Evolutionary conservation across 345 rosid species (phyloP).

Genomic region (Nasturtium officinale): DNA sequence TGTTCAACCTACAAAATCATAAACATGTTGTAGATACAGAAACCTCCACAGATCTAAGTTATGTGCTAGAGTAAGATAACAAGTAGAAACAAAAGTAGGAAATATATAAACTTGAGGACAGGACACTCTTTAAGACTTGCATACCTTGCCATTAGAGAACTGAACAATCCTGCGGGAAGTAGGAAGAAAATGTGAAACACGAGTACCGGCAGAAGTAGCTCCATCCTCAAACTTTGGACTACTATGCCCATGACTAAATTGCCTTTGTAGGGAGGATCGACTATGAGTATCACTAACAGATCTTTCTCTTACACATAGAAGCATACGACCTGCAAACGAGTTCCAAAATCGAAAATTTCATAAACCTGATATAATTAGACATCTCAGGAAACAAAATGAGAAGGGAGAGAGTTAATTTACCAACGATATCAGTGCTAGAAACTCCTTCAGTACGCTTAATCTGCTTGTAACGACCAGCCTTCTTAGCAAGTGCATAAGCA

Average conservation of each 20-base stretch:
- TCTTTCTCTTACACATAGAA: conserved; percentile 57
- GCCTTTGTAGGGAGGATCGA: conserved; percentile 45
- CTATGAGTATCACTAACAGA: conserved; percentile 41
- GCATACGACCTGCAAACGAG: conserved; percentile 71
- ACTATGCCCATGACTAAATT: conserved; percentile 45
- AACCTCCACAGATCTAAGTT: conserved; percentile 7
- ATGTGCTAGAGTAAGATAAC: not conserved
- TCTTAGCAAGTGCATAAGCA: conserved; percentile 91
- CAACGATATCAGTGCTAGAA: conserved; percentile 98
- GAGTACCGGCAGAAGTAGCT: conserved; percentile 42
- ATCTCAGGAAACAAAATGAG: not conserved
- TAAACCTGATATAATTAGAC: conserved; percentile 5
- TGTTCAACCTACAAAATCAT: conserved; percentile 18
- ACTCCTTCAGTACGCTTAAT: conserved; percentile 98
- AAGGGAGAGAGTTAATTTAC: conserved; percentile 44
- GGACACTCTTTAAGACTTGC: conserved; percentile 13
- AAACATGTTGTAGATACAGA: not conserved
- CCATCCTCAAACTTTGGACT: conserved; percentile 44
- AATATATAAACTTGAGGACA: not conserved
- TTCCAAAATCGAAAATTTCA: no score
- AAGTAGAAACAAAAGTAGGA: not conserved
- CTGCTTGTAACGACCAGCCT: conserved; percentile 91
- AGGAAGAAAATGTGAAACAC: conserved; percentile 80
- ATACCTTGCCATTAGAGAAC: conserved; percentile 94
- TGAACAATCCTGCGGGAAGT: conserved; percentile 95